Percentiles rank a stretch among this genome's conserved stretches.
Evolutionary conservation across 78 protist species (phyloP).

Genomic region (Parvularia atlantis): DNA sequence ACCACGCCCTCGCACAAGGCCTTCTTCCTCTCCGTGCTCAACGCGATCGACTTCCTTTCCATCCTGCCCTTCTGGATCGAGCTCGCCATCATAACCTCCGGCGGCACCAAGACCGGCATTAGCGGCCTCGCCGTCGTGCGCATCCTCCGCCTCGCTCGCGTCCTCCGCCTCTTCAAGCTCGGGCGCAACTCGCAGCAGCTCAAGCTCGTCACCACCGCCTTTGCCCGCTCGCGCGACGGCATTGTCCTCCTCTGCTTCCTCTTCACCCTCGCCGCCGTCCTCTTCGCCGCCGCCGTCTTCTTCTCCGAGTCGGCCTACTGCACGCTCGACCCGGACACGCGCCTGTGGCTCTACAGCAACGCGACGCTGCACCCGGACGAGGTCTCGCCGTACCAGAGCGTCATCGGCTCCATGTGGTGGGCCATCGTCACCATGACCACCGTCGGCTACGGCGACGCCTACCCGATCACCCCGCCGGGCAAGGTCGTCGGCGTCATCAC

Average conservation of each 20-base stretch:
- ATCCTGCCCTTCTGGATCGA: conserved; percentile 14
- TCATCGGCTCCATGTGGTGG: neutral
- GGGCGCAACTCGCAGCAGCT: conserved; percentile 9
- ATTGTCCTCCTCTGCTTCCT: conserved; percentile 3
- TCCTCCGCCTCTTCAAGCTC: conserved; percentile 26
- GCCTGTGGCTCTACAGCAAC: no score
- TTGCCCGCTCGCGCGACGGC: neutral
- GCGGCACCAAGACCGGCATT: neutral
- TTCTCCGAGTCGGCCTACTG: conserved; percentile 18
- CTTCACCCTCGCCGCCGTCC: conserved; percentile 4
- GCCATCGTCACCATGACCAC: conserved; percentile 16
- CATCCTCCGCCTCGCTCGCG: conserved; percentile 18
- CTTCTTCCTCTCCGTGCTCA: neutral
- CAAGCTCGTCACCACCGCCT: neutral
- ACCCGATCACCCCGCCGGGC: neutral
- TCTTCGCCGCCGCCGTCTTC: conserved; percentile 19
- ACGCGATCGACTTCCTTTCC: conserved; percentile 10
- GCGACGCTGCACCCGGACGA: no score
- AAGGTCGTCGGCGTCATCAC: neutral
- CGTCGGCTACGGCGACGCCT: conserved; percentile 20
- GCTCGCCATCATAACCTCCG: neutral
- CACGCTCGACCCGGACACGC: neutral
- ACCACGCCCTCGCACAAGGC: neutral
- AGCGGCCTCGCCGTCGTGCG: neutral
- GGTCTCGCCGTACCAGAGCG: conserved; percentile 2